A percentile compares a stretch with the other conserved stretches of the same genome.
Conservation (phyloP, 2,329 filamentous ascomycete species). For the Verticillium dahliae region DNA sequence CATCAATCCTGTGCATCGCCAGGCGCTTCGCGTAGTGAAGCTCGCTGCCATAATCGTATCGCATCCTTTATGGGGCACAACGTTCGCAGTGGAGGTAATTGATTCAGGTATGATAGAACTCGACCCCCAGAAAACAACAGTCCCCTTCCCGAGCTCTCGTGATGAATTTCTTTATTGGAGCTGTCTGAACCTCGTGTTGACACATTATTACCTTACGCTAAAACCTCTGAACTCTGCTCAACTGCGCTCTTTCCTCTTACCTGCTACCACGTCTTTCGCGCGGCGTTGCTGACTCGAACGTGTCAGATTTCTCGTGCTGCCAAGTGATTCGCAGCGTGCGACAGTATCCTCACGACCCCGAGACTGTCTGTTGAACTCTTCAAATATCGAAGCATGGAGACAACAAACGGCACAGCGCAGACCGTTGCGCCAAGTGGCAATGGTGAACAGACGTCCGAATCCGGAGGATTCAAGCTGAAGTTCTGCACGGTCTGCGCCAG, state of each 20-base stretch:
- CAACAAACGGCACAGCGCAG: slow-evolving; percentile 28
- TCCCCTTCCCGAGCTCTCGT: slow-evolving; percentile 14
- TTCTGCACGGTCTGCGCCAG: slow-evolving; percentile 99
- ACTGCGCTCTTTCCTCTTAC: not conserved
- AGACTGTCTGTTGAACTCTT: not conserved
- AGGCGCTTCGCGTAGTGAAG: not conserved
- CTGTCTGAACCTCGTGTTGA: slow-evolving; percentile 66
- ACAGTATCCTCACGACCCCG: not conserved
- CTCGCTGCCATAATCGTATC: not conserved
- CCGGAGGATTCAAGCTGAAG: slow-evolving; percentile 75
- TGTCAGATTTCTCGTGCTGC: not conserved
- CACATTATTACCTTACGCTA: slow-evolving; percentile 49
- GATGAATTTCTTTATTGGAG: slow-evolving; percentile 62
- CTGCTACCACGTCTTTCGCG: not conserved
- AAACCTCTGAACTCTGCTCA: slow-evolving; percentile 32
- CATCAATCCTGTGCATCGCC: not conserved
- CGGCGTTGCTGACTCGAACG: not conserved
- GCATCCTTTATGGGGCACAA: not conserved
- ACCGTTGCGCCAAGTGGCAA: slow-evolving; percentile 16
- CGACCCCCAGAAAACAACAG: not conserved
- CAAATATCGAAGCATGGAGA: slow-evolving; percentile 27
- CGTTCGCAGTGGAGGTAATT: not conserved
- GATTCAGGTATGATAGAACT: not conserved
- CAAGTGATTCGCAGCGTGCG: not conserved
- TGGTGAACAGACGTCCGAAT: slow-evolving; percentile 36